Base-by-base conservation (phyloP, 2,329 filamentous ascomycete genomes). In the Claviceps paspali region DNA sequence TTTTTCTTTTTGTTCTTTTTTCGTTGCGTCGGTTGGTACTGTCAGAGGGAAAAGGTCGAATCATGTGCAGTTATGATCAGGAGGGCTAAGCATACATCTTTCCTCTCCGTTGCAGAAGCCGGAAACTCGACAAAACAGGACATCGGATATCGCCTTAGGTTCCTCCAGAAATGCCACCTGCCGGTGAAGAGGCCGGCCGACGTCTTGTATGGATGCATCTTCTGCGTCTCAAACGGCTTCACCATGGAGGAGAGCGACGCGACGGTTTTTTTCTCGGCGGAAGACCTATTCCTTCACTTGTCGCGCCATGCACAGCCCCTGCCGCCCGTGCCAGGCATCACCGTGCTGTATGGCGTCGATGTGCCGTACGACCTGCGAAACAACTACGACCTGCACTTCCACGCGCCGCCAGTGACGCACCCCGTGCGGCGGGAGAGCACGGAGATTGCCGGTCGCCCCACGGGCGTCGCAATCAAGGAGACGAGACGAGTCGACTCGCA, bases 91-190 rank as follows among this genome's bases (percentile, higher is more conserved):
- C n/a, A n/a, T n/a, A n/a, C n/a, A n/a, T n/a, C 31, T 15, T 17
- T 5, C 15, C 4, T 24, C n/a, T n/a, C 28, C 21, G 17, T 14
- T 34, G 9, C 19, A 43, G 41, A 41, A 35, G 51, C 29, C 46
- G 68, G 62, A 3, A 73, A 64, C 45, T 65, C 65, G 37, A 56
- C 55, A 5, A 59, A 63, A 9, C 57, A 55, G 27, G 59, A 56
- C 8, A 57, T 74, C 28, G 55, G 56, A 4, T 74, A 68, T 45
- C 66, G 70, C 7, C 46, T 72, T 2, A 65, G 70, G 2, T 67
- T 73, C 42, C 59, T 75, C 4, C 67, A 68, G 44, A 75, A 74
- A 49, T 65, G 63, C 38, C 70, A 75, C 45, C 39, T 75, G 3
- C 49, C 62, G 1, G 64, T 67, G 4, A 62, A 61, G 38, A 56